Evolutionary conservation across 768 basidiomycete species (phyloP), one percentile per base, ranked within the genome.

Genomic region (Pleurotus giganteus): DNA sequence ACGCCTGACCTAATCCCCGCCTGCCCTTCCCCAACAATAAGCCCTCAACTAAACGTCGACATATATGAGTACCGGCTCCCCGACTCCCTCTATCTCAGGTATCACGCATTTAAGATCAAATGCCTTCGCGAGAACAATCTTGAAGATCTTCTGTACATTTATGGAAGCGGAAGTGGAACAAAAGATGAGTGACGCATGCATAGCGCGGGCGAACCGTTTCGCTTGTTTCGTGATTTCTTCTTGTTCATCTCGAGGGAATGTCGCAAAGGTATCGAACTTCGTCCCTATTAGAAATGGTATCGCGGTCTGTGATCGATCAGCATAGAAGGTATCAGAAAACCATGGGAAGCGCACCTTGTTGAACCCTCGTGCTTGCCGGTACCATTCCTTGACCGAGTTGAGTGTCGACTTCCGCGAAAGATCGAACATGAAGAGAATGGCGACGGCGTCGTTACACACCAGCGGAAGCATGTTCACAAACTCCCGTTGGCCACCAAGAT

Each of bases 381-480:
- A 99, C 97, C 97, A 99, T 72, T 99, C 97, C 74, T 98, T 98
- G 63, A 99, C 94, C 55, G 93, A 96, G 73, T 98, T 98, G 59
- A 99, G 73, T 39, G 97, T 99, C 57, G 91, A 92, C 73, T 98
- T 98, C 62, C 97, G 86, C 56, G 93, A 94, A 43, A 99, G 81
- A 76, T 99, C 97, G 69, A 99, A 99, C 97, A 98, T 98, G 85
- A 98, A 99, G 44, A 99, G 79, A 65, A 99, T 96, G 36, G 97
- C 97, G 55, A 98, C 95, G n/a, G 97, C 96, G 63, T 98, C 96
- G 67, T 98, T 98, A 74, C 94, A 98, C 60, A 98, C 96, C 41
- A 98, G 83, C 15, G 96, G 96, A 31, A 98, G 77, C 95, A 98
- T 98, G 74, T 96, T 96, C 61, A 99, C 97, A 71, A 99, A 99